These are phyloP conservation scores for Suhomyces terraborum DNA, from an alignment of 1,139 yeast genomes.

Conservation along the genomic window DNA sequence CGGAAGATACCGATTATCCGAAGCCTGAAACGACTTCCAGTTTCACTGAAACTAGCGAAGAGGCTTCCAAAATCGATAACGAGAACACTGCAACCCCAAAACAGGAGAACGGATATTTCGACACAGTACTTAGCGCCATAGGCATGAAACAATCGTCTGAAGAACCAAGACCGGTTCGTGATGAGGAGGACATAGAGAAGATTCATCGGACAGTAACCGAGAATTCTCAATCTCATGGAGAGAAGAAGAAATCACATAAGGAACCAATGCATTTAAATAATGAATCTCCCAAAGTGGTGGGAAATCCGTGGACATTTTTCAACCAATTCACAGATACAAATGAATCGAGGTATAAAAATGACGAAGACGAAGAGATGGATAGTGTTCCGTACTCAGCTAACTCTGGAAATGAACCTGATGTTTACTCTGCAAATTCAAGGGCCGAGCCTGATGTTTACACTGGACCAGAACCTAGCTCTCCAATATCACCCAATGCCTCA, in stretches of 20 bases:
- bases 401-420: conserved; percentile 1
- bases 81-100: not conserved
- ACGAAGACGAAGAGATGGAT: conserved; percentile 28
- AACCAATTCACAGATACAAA: conserved; percentile 25
- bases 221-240: not conserved
- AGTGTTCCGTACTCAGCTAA: conserved; percentile 15
- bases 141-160: not conserved
- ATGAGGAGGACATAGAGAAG: conserved; percentile 1
- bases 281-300: conserved; percentile 27
- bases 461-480: conserved; percentile 4
- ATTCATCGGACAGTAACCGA: not conserved
- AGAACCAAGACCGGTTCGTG: not conserved
- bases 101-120: not conserved
- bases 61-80: not conserved
- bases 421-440: not conserved
- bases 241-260: not conserved
- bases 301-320: conserved; percentile 34
- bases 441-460: conserved; percentile 4
- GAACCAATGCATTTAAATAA: conserved; percentile 10
- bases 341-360: conserved; percentile 30
- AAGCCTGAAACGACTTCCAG: not conserved
- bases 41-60: not conserved
- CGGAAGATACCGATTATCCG: conserved; percentile 1
- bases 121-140: not conserved
- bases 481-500: conserved; percentile 2